Evolutionary conservation across 2,329 filamentous ascomycete genomes (phyloP), one percentile per base, ranked within the genome.

Genomic region (Claviceps spartinae): DNA sequence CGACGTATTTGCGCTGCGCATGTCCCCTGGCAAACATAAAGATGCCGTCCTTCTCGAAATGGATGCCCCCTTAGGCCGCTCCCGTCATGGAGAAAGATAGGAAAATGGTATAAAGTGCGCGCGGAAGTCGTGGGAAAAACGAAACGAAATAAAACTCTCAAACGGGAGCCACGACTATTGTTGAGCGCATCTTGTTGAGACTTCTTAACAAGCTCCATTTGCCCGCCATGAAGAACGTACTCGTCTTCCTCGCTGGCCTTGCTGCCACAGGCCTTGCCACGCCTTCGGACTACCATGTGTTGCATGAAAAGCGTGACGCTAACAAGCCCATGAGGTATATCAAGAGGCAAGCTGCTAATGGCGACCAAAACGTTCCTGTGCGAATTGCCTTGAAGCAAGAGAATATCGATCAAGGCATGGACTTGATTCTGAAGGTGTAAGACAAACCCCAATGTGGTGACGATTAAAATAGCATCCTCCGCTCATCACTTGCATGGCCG

Each of bases 401-500:
- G 24, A 75, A 75, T 53, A 59, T 76, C n/a, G 65, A 74, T 49
- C 64, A 63, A 40, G 72, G 66, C 4, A 71, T 74, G 53, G 68
- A 69, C 47, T 68, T 69, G 43, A 61, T 74, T 11, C 60, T 67
- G 26, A 65, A 70, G 18, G 70, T 75, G 59, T 58, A 53, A 52
- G 57, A 55, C 16, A 13, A 26, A n/a, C 5, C n/a, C 14, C 37
- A 37, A 13, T 4, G 16, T 18, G 30, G 20, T 4, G 34, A 11
- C 2, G 7, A 2, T 45, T 5, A 4, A 20, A 36, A 18, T 30
- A 30, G 4, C 9, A 9, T 30, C 30, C 2, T 1, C 30, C 30
- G 30, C 30, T 30, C 30, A 30, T 4, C 30, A 9, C 8, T 30
- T 30, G 30, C 30, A 30, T 9, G 30, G 30, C 8, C 30, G 30